phyloP scores from a whole-genome alignment of 257 asterid genomes.

The Nicotiana tabacum region DNA sequence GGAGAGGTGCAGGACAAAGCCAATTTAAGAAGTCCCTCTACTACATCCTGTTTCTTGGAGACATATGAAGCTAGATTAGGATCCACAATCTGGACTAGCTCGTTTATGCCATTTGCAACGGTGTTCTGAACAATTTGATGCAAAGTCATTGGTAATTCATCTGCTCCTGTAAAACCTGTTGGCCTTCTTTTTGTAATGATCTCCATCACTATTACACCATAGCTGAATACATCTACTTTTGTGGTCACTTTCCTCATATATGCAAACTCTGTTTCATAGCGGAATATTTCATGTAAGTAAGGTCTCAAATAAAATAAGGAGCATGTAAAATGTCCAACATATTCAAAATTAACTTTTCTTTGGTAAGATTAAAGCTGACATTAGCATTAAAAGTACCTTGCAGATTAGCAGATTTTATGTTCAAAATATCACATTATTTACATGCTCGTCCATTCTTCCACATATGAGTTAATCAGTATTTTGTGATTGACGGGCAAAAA shows the following conservation, averaged over 20 bases:
- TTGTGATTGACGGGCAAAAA: background rate
- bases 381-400: background rate
- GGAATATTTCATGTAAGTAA: background rate
- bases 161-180: slow-evolving; percentile 49
- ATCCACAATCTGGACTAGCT: slow-evolving; percentile 44
- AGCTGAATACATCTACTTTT: slow-evolving; percentile 83
- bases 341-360: background rate
- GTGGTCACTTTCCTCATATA: slow-evolving; percentile 70
- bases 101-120: slow-evolving; percentile 33
- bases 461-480: background rate
- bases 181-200: slow-evolving; percentile 67
- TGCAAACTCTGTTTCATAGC: slow-evolving; percentile 55
- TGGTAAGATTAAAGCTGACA: background rate
- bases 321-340: background rate
- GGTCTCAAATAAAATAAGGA: background rate
- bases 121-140: slow-evolving; percentile 53
- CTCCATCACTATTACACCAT: slow-evolving; percentile 70
- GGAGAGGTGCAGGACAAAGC: slow-evolving; percentile 60
- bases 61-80: slow-evolving; percentile 33
- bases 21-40: slow-evolving; percentile 53
- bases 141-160: slow-evolving; percentile 55
- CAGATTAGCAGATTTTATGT: background rate
- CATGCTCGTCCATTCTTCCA: background rate
- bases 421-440: background rate
- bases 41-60: slow-evolving; percentile 35